phyloP scores from a whole-genome alignment of 148 eudicot genomes.

The Rhododendron simsii region DNA sequence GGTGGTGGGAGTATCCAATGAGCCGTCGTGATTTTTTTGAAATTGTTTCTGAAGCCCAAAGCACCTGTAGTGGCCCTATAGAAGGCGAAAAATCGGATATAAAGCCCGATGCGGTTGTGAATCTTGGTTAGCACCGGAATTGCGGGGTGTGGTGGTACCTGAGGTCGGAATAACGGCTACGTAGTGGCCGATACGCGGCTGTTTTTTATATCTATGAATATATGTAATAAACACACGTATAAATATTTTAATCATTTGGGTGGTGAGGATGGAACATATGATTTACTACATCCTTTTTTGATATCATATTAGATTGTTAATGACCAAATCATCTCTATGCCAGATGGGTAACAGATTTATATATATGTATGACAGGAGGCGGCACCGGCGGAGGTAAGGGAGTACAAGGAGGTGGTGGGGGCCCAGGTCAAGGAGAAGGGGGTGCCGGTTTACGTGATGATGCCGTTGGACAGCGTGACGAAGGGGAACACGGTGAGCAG shows the following conservation, averaged over 20 bases:
- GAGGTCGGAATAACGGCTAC: too few relatives aligned
- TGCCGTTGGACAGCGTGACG: constrained; percentile 87
- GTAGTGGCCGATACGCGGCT: too few relatives aligned
- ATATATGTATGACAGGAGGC: background rate
- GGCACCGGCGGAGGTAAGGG: constrained; percentile 3
- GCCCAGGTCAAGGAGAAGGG: constrained; percentile 31
- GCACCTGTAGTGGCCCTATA: too few relatives aligned
- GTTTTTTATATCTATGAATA: too few relatives aligned
- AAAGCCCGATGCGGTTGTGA: too few relatives aligned
- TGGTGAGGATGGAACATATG: background rate
- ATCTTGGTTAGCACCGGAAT: too few relatives aligned
- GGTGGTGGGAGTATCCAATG: background rate
- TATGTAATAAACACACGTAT: too few relatives aligned
- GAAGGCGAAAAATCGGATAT: background rate
- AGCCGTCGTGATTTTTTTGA: too few relatives aligned
- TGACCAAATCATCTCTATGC: background rate
- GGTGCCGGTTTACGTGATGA: constrained; percentile 91
- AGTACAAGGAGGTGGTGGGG: constrained; percentile 7
- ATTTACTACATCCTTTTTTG: background rate
- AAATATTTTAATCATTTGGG: too few relatives aligned
- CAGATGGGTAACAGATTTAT: background rate
- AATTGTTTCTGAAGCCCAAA: too few relatives aligned
- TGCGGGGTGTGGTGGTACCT: too few relatives aligned
- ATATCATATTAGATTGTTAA: background rate
- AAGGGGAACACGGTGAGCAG: constrained; percentile 57